Conservation (phyloP, 192 early-diverging fungal genomes). For the Coemansia asiatica region DNA sequence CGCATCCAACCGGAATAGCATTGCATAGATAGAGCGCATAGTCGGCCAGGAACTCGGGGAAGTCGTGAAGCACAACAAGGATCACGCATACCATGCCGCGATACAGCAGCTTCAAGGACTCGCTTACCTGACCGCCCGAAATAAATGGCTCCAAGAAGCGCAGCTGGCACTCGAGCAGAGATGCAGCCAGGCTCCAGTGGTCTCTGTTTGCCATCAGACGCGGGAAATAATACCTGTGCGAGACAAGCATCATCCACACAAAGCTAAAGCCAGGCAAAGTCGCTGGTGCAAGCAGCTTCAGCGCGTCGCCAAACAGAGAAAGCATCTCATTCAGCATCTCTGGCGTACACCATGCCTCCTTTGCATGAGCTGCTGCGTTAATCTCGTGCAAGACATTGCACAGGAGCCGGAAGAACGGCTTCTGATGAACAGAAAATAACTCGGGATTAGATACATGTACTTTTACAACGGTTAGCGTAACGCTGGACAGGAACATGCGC, state of each 20-base stretch:
- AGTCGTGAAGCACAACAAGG: constrained; percentile 92
- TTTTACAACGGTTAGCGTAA: constrained; percentile 81
- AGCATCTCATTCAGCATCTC: constrained; percentile 14
- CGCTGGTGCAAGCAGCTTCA: constrained; percentile 80
- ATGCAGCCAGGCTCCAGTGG: constrained; percentile 84
- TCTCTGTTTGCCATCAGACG: constrained; percentile 74
- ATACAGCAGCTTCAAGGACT: constrained; percentile 82
- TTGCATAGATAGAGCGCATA: constrained; percentile 91
- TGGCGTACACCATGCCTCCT: constrained; percentile 35
- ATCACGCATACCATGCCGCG: constrained; percentile 86
- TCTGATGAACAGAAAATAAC: constrained; percentile 75
- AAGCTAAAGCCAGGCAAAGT: constrained; percentile 92
- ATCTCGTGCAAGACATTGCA: constrained; percentile 81
- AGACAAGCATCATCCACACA: constrained; percentile 91
- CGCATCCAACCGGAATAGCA: constrained; percentile 85
- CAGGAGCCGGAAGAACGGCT: constrained; percentile 87
- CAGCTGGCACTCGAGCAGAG: constrained; percentile 80
- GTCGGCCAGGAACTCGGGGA: constrained; percentile 94
- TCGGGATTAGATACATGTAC: constrained; percentile 76
- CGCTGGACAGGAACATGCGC: constrained; percentile 82
- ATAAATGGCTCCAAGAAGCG: constrained; percentile 87
- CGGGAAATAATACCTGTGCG: constrained; percentile 92
- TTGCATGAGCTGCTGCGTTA: constrained; percentile 27
- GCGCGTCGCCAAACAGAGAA: constrained; percentile 55
- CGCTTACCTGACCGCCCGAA: constrained; percentile 64